Percentiles rank a stretch among this genome's conserved stretches.
These are phyloP conservation scores for Cystobasidiopsis lactophilus DNA, from an alignment of 768 basidiomycete species.

Conservation along the genomic window DNA sequence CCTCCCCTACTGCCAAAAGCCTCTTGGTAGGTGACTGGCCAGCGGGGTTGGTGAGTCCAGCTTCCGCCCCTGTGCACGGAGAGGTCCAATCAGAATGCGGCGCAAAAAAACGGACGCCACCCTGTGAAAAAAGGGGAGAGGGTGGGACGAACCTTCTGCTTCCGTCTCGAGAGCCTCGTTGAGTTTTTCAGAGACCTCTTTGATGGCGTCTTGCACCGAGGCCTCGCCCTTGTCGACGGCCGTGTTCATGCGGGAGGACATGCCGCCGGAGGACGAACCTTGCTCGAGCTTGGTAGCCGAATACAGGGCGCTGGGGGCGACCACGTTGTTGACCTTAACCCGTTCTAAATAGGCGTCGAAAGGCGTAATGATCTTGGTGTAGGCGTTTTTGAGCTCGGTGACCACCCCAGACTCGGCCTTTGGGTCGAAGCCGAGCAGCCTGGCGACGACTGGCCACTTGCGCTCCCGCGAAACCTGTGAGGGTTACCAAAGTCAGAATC, in stretches of 20 bases:
- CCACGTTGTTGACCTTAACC: neutral
- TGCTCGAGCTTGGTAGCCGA: neutral
- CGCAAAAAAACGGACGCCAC: too few species aligned
- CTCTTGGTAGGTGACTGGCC: neutral
- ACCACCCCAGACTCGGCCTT: slow-evolving; percentile 46
- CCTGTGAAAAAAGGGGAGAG: too few species aligned
- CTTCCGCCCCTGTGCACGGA: neutral
- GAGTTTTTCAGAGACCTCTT: slow-evolving; percentile 18
- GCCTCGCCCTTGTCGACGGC: neutral
- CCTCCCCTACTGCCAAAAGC: slow-evolving; percentile 20
- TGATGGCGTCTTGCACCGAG: slow-evolving; percentile 9
- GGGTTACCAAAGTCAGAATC: too few species aligned
- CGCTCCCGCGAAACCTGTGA: slow-evolving; percentile 54
- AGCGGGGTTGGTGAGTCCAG: neutral
- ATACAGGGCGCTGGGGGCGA: neutral
- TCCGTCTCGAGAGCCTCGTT: slow-evolving; percentile 14
- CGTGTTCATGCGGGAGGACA: neutral
- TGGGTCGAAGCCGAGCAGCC: slow-evolving; percentile 57
- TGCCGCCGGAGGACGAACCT: neutral
- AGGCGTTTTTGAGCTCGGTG: slow-evolving; percentile 72
- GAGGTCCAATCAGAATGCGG: too few species aligned
- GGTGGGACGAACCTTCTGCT: neutral
- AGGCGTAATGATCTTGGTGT: slow-evolving; percentile 76
- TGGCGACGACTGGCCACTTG: slow-evolving; percentile 73
- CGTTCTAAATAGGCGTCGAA: slow-evolving; percentile 52